Evolutionary conservation across 176 grass and related monocot genomes (phyloP).

Genomic region (maize (Zea mays)): DNA sequence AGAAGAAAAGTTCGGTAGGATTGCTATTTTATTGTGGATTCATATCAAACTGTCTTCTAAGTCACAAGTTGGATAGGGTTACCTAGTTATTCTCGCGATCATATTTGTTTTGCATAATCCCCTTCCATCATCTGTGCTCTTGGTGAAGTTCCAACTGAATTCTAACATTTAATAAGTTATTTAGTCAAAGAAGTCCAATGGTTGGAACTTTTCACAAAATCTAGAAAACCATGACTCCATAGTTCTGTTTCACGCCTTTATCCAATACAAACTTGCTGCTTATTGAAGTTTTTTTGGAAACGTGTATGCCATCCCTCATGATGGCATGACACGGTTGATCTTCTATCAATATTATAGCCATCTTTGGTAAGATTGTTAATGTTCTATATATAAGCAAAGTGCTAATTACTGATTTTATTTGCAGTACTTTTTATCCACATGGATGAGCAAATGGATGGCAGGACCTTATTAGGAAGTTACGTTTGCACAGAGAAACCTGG

Average conservation of each 20-base stretch:
- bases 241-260: background rate
- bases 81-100: background rate
- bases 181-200: conserved; percentile 16
- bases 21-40: conserved; percentile 6
- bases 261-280: background rate
- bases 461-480: conserved; percentile 85
- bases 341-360: conserved; percentile 4
- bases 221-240: background rate
- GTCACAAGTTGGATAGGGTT: background rate
- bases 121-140: background rate
- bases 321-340: background rate
- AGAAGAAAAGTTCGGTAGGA: background rate
- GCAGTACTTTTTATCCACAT: conserved; percentile 90
- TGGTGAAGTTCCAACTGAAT: conserved; percentile 7
- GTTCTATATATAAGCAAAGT: conserved; percentile 15
- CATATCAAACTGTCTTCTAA: conserved; percentile 5
- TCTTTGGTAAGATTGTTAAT: conserved; percentile 10
- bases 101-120: background rate
- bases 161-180: conserved; percentile 4
- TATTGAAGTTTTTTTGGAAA: background rate
- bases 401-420: conserved; percentile 38
- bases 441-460: conserved; percentile 95
- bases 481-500: conserved; percentile 82
- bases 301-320: background rate
- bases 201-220: background rate